These are phyloP conservation scores for Citrullus mucosospermus DNA, from an alignment of 306 rosid species.

Conservation along the genomic window DNA sequence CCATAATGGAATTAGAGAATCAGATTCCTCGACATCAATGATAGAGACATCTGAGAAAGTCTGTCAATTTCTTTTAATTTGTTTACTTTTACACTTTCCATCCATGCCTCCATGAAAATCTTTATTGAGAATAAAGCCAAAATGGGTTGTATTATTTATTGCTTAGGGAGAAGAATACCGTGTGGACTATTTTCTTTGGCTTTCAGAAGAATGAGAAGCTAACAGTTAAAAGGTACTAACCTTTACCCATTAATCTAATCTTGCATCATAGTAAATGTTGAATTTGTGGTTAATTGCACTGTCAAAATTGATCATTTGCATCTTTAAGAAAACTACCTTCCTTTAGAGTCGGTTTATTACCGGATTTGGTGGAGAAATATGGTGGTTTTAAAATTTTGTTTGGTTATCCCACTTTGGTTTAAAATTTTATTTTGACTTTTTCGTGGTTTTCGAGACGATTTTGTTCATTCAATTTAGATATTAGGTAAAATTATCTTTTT, in stretches of 20 bases:
- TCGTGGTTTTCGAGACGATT: not conserved
- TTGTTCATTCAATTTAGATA: not conserved
- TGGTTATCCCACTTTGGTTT: not conserved
- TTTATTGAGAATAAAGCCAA: constrained; percentile 3
- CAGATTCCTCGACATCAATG: constrained; percentile 8
- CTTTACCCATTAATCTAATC: not conserved
- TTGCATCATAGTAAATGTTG: not conserved
- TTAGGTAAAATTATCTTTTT: not conserved
- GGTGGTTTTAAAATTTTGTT: not conserved
- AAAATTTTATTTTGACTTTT: not conserved
- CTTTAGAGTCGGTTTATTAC: not conserved
- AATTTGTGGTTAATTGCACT: not conserved
- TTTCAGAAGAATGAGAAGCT: not conserved
- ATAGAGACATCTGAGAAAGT: not conserved
- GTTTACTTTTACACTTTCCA: constrained; percentile 1
- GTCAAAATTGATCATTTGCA: not conserved
- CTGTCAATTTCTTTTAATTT: not conserved
- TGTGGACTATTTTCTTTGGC: constrained; percentile 1
- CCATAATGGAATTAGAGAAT: not conserved
- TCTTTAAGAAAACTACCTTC: not conserved
- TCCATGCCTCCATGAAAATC: not conserved
- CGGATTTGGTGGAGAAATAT: not conserved
- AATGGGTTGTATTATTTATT: not conserved
- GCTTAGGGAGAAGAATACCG: not conserved
- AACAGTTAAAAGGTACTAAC: not conserved